phyloP scores from a whole-genome alignment of 2,329 filamentous ascomycete species.

The Xylaria sp. region DNA sequence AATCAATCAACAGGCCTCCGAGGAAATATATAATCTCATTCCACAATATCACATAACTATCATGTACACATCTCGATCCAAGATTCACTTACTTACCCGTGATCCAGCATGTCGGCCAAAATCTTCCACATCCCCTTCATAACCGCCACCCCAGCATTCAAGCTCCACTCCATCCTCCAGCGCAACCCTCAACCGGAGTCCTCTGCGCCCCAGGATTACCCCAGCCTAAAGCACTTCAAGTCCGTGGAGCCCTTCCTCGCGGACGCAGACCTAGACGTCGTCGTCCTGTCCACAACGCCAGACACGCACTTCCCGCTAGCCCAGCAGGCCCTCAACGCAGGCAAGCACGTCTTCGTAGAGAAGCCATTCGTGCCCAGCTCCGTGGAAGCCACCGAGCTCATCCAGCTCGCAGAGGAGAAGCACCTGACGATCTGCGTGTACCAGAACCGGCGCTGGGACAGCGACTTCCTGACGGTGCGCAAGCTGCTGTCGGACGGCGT shows the following conservation, averaged over 20 bases:
- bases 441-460: slow-evolving; percentile 82
- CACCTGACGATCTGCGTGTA: slow-evolving; percentile 72
- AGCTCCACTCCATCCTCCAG: slow-evolving; percentile 80
- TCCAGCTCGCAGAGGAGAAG: slow-evolving; percentile 63
- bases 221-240: slow-evolving; percentile 72
- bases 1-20: neutral
- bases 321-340: slow-evolving; percentile 72
- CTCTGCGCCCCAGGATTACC: slow-evolving; percentile 76
- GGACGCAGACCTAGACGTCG: slow-evolving; percentile 73
- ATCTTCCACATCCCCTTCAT: slow-evolving; percentile 88
- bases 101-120: slow-evolving; percentile 71
- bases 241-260: slow-evolving; percentile 71
- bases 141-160: slow-evolving; percentile 70
- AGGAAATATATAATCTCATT: neutral
- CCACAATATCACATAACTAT: neutral
- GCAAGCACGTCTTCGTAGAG: slow-evolving; percentile 84
- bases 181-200: slow-evolving; percentile 72
- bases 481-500: slow-evolving; percentile 68
- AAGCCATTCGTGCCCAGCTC: slow-evolving; percentile 83
- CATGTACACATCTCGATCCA: slow-evolving; percentile 20
- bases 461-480: slow-evolving; percentile 77
- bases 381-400: slow-evolving; percentile 71
- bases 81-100: slow-evolving; percentile 19
- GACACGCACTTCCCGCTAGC: slow-evolving; percentile 75
- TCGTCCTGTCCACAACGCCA: slow-evolving; percentile 78